These are phyloP conservation scores for Isabelozyma rhagii DNA, from an alignment of 805 yeast species.

Conservation along the genomic window DNA sequence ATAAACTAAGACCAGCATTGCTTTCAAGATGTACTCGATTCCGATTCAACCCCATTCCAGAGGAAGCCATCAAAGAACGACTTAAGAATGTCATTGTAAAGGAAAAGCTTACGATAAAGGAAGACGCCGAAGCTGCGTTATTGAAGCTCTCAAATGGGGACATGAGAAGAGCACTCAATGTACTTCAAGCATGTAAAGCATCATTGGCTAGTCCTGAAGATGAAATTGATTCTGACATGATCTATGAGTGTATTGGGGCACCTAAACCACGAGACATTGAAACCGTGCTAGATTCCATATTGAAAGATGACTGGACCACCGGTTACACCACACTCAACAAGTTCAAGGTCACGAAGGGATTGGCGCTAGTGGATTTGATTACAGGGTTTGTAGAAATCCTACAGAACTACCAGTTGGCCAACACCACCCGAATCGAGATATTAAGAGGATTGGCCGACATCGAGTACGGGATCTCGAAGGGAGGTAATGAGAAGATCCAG, in stretches of 20 bases:
- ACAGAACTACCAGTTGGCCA: slow-evolving; percentile 62
- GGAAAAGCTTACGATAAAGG: slow-evolving; percentile 59
- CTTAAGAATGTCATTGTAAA: slow-evolving; percentile 63
- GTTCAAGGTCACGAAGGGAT: slow-evolving; percentile 70
- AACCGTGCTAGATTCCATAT: slow-evolving; percentile 67
- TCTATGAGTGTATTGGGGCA: slow-evolving; percentile 93
- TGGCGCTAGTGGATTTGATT: slow-evolving; percentile 84
- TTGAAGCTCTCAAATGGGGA: slow-evolving; percentile 84
- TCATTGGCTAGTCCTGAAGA: slow-evolving; percentile 47
- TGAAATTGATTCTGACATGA: slow-evolving; percentile 63
- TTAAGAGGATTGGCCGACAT: slow-evolving; percentile 77
- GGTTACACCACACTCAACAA: slow-evolving; percentile 64
- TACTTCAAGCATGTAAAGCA: slow-evolving; percentile 89
- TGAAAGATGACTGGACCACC: slow-evolving; percentile 86
- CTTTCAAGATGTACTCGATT: slow-evolving; percentile 93
- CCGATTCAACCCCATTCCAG: slow-evolving; percentile 79
- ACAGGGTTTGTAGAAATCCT: slow-evolving; percentile 72
- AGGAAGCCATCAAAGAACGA: slow-evolving; percentile 65
- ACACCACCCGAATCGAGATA: slow-evolving; percentile 58
- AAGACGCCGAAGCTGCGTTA: slow-evolving; percentile 63
- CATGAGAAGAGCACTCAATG: slow-evolving; percentile 93
- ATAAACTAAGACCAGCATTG: slow-evolving; percentile 92
- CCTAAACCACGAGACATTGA: slow-evolving; percentile 88
- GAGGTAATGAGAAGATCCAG: slow-evolving; percentile 89
- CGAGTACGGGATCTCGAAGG: slow-evolving; percentile 87